phyloP scores from a whole-genome alignment of 169 alveolate species.

The Babesia divergens region DNA sequence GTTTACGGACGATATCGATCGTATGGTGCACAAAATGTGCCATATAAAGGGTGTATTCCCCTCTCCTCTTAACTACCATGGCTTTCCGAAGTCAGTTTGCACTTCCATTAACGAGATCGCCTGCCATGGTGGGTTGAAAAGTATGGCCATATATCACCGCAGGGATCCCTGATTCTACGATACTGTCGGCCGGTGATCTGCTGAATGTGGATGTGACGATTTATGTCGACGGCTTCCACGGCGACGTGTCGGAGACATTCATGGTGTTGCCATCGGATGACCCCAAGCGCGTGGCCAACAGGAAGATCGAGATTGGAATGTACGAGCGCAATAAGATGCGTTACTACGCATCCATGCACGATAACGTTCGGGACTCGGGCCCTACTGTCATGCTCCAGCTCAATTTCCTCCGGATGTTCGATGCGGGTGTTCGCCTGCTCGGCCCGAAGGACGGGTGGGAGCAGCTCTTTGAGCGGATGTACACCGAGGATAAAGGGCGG shows the following conservation, averaged over 20 bases:
- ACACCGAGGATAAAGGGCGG: neutral
- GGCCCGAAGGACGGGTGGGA: constrained; percentile 28
- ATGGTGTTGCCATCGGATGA: constrained; percentile 58
- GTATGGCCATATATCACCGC: neutral
- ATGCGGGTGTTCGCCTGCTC: constrained; percentile 7
- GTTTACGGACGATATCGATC: constrained; percentile 70
- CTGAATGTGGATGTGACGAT: constrained; percentile 71
- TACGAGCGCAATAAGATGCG: constrained; percentile 56
- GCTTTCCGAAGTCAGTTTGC: constrained; percentile 72
- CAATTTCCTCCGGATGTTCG: constrained; percentile 1
- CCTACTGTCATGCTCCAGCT: constrained; percentile 40
- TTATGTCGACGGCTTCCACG: constrained; percentile 68
- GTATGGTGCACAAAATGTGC: constrained; percentile 62
- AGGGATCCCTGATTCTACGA: constrained; percentile 72
- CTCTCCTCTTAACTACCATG: constrained; percentile 70
- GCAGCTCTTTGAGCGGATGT: constrained; percentile 5
- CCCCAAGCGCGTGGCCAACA: neutral
- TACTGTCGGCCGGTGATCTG: constrained; percentile 69
- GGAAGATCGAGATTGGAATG: constrained; percentile 32
- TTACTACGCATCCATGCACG: constrained; percentile 14
- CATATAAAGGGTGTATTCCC: constrained; percentile 67
- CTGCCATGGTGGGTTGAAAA: constrained; percentile 57
- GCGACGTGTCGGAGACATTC: constrained; percentile 75
- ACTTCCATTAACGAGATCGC: constrained; percentile 70
- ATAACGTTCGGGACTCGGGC: constrained; percentile 44